Evolutionary conservation across 1,139 yeast genomes (phyloP).

Genomic region (Suhomyces taliae): DNA sequence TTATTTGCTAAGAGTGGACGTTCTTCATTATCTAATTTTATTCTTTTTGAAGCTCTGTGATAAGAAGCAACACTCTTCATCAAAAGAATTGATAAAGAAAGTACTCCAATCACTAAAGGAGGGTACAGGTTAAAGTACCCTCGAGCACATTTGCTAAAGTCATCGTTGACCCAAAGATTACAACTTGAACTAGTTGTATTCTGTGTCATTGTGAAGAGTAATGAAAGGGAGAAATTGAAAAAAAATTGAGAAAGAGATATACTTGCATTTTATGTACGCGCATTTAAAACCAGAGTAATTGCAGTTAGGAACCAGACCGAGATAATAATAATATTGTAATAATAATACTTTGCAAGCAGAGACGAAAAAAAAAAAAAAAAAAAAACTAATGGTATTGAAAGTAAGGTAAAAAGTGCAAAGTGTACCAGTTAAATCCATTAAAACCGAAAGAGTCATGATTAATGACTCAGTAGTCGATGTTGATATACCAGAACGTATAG

Average conservation of each 20-base stretch:
- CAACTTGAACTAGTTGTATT: conserved; percentile 1
- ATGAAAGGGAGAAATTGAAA: background rate
- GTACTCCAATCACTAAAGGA: conserved; percentile 33
- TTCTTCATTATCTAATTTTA: conserved; percentile 21
- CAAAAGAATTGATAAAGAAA: conserved; percentile 31
- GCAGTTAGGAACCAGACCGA: too few relatives aligned
- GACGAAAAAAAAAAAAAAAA: too few relatives aligned
- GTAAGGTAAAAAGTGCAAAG: too few relatives aligned
- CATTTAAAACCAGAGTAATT: background rate
- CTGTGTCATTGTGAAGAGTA: conserved; percentile 3
- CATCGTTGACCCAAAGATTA: conserved; percentile 44
- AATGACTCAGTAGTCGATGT: too few relatives aligned
- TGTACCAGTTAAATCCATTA: too few relatives aligned
- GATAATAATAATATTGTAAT: too few relatives aligned
- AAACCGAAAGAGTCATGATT: too few relatives aligned
- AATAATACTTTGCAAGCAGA: too few relatives aligned
- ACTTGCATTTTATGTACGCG: background rate
- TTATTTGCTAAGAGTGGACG: conserved; percentile 33
- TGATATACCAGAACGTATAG: too few relatives aligned
- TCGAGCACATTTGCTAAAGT: conserved; percentile 48
- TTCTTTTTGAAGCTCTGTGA: conserved; percentile 10
- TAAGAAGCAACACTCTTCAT: conserved; percentile 23
- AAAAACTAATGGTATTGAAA: too few relatives aligned
- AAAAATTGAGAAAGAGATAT: background rate
- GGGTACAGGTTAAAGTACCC: conserved; percentile 35